These are phyloP conservation scores for Corylus avellana DNA, from an alignment of 306 rosid species.

Conservation along the genomic window DNA sequence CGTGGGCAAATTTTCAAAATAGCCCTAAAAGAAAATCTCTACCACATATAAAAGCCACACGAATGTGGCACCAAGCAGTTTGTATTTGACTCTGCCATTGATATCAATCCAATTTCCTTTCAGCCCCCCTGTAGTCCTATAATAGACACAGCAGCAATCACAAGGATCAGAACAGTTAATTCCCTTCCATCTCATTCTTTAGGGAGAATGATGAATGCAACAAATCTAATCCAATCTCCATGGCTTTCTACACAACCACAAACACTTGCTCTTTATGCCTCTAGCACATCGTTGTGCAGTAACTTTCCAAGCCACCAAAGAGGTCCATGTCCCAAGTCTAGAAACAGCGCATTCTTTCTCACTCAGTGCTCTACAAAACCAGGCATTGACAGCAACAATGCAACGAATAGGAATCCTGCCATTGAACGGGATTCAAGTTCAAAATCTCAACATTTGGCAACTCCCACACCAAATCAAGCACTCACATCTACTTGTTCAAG, in stretches of 20 bases:
- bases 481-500: slow-evolving; percentile 19
- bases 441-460: slow-evolving; percentile 6
- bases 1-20: slow-evolving; percentile 8
- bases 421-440: slow-evolving; percentile 19
- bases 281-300: background rate
- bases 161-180: slow-evolving; percentile 13
- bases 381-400: slow-evolving; percentile 24
- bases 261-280: slow-evolving; percentile 1
- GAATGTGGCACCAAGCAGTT: background rate
- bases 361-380: slow-evolving; percentile 25
- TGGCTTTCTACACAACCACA: slow-evolving; percentile 13
- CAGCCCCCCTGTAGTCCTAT: background rate
- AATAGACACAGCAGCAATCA: slow-evolving; percentile 21
- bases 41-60: slow-evolving; percentile 14
- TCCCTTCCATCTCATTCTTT: background rate
- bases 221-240: slow-evolving; percentile 4
- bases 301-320: background rate
- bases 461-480: slow-evolving; percentile 19
- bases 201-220: background rate
- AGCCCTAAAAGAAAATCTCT: slow-evolving; percentile 1
- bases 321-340: slow-evolving; percentile 3
- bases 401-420: slow-evolving; percentile 21
- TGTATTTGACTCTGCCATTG: background rate
- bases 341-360: background rate
- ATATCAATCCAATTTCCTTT: slow-evolving; percentile 1